Evolutionary conservation across 768 basidiomycete genomes (phyloP).

Genomic region (Mycena floridula): DNA sequence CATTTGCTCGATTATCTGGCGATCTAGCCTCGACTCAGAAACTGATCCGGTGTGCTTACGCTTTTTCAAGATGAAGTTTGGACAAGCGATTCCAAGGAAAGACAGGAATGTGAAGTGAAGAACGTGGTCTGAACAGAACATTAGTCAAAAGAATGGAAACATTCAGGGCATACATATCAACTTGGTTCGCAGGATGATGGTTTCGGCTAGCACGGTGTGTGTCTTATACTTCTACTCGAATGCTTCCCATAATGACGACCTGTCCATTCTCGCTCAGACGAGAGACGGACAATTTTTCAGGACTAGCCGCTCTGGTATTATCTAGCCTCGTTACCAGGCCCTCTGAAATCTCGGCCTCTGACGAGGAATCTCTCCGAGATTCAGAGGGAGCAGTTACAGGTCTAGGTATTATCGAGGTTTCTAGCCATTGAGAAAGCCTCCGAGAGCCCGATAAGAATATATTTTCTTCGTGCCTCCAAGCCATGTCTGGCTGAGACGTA

Average conservation of each 20-base stretch:
- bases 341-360: too few relatives aligned
- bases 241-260: background rate
- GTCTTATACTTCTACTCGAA: constrained; percentile 2
- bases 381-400: too few relatives aligned
- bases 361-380: too few relatives aligned
- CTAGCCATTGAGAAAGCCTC: constrained; percentile 9
- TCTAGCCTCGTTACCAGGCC: too few relatives aligned
- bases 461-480: constrained; percentile 6
- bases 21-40: background rate
- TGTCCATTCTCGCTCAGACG: background rate
- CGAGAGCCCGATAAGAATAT: constrained; percentile 8
- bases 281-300: constrained; percentile 5
- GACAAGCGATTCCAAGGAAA: constrained; percentile 1
- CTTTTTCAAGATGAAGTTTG: constrained; percentile 3
- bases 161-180: constrained; percentile 12
- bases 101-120: constrained; percentile 3
- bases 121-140: background rate
- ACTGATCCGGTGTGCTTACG: background rate
- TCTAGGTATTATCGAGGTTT: constrained; percentile 11
- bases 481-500: constrained; percentile 7
- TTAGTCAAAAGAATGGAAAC: background rate
- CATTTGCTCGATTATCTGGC: background rate
- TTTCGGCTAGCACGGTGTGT: constrained; percentile 5
- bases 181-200: constrained; percentile 10
- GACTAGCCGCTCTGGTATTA: constrained; percentile 8